phyloP scores from a whole-genome alignment of 2,329 filamentous ascomycete species.

The Aspergillus sp. region DNA sequence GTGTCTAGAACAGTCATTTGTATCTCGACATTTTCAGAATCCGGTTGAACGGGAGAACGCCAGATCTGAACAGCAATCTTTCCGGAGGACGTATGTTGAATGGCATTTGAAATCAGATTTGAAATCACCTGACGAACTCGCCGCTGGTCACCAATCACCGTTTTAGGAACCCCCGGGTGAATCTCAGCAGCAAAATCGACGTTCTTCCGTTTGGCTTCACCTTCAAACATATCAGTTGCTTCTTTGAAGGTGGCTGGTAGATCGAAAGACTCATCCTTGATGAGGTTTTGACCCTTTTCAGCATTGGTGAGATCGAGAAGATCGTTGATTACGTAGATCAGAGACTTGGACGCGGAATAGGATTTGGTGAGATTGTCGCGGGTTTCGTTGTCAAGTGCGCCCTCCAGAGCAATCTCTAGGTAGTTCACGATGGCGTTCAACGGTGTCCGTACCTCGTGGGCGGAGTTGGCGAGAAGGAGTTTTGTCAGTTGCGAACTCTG shows the following conservation, averaged over 20 bases:
- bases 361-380: slow-evolving; percentile 79
- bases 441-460: slow-evolving; percentile 85
- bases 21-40: slow-evolving; percentile 56
- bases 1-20: slow-evolving; percentile 75
- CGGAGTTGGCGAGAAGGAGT: slow-evolving; percentile 77
- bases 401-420: slow-evolving; percentile 83
- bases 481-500: slow-evolving; percentile 77
- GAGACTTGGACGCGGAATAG: slow-evolving; percentile 84
- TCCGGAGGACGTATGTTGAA: slow-evolving; percentile 69
- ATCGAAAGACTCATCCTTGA: slow-evolving; percentile 78
- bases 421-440: slow-evolving; percentile 95
- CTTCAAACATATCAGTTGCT: slow-evolving; percentile 67
- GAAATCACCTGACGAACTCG: slow-evolving; percentile 77
- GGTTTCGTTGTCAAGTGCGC: slow-evolving; percentile 72
- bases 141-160: slow-evolving; percentile 73
- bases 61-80: slow-evolving; percentile 67
- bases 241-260: slow-evolving; percentile 67
- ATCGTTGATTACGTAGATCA: slow-evolving; percentile 94
- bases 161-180: slow-evolving; percentile 62
- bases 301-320: slow-evolving; percentile 83
- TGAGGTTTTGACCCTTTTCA: slow-evolving; percentile 71
- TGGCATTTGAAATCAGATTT: slow-evolving; percentile 79
- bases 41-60: slow-evolving; percentile 41
- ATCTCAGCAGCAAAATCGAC: slow-evolving; percentile 65
- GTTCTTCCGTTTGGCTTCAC: slow-evolving; percentile 70